Base-by-base conservation (phyloP, 257 asterid genomes). In the Solanum phureja region DNA sequence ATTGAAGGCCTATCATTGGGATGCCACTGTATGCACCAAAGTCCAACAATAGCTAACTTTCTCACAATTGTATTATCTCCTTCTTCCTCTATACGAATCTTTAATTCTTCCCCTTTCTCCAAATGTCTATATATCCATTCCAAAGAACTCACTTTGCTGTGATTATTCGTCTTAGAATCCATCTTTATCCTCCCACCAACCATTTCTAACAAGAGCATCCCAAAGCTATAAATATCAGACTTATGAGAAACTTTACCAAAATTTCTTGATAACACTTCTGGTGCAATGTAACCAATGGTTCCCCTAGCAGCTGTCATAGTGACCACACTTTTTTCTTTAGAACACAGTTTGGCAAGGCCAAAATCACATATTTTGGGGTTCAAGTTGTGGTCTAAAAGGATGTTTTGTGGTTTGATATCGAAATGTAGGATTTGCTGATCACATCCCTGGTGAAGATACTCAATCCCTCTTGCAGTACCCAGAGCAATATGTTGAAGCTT, bases 371-470 rank as follows among this genome's bases (percentile, higher is more conserved):
- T 76, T 40, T 76, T 76, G 16, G 83, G 83, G 35, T 40, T 40
- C 60, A 76, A 76, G 34, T 40, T 76, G 21, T 38, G 79, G 60
- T 76, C 60, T 76, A 40, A 76, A 76, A 40, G 83, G 34, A 76
- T 76, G 83, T 76, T 76, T 40, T 40, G 83, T 40, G 84, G 84
- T 40, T 77, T 77, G 58, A 77, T 77, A 40, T 77, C 84, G 35
- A 77, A 77, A 40, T 77, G 84, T 3, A 76, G 83, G 34, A 76
- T 76, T n/a, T 76, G 60, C 83, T 76, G 83, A 76, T 76, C 58
- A 40, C 60, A 76, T 76, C 83, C 83, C 83, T 76, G 83, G 83
- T 76, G 83, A 76, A 76, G 83, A 76, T 76, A 76, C 29, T 76
- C 60, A n/a, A 76, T 76, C 83, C 83, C 83, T 76, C 77, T 71